A percentile compares a stretch with the other conserved stretches of the same genome.
phyloP scores from a whole-genome alignment of 1,284 basidiomycete genomes.

The Marasmius fiardii region DNA sequence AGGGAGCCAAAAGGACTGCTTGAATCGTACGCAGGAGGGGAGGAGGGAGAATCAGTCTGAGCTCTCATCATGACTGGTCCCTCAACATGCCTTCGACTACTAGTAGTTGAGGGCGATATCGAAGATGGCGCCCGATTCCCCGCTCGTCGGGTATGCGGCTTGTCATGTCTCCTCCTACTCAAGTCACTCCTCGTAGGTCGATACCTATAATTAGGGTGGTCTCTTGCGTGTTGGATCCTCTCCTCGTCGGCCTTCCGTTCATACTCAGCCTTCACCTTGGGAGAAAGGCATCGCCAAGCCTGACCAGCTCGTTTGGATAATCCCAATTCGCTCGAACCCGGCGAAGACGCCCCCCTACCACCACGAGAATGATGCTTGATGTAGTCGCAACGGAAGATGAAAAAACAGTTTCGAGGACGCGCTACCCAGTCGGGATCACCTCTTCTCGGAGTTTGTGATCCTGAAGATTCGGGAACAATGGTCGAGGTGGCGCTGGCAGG shows the following conservation, averaged over 20 bases:
- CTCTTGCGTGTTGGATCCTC: slow-evolving; percentile 48
- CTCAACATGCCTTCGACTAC: not conserved
- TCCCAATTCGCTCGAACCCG: slow-evolving; percentile 29
- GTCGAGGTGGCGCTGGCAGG: not conserved
- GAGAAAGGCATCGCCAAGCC: slow-evolving; percentile 51
- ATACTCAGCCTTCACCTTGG: slow-evolving; percentile 44
- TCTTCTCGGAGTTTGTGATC: slow-evolving; percentile 8
- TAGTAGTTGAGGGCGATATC: not conserved
- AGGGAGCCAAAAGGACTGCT: not conserved
- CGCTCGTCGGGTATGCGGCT: slow-evolving; percentile 17
- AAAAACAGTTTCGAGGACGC: slow-evolving; percentile 85
- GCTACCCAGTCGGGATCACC: slow-evolving; percentile 66
- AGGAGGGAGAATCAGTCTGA: not conserved
- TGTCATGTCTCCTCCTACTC: slow-evolving; percentile 23
- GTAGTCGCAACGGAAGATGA: slow-evolving; percentile 83
- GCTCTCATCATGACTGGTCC: not conserved
- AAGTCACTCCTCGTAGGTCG: slow-evolving; percentile 43
- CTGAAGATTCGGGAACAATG: not conserved
- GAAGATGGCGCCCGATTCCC: slow-evolving; percentile 1
- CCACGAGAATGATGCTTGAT: slow-evolving; percentile 34
- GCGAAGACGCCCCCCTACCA: slow-evolving; percentile 27
- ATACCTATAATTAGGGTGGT: slow-evolving; percentile 60
- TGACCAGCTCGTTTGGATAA: slow-evolving; percentile 62
- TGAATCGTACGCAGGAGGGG: not conserved
- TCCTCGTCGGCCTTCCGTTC: slow-evolving; percentile 47